Evolutionary conservation across 1,284 basidiomycete genomes (phyloP).

Genomic region (Chalciporus piperatoides): DNA sequence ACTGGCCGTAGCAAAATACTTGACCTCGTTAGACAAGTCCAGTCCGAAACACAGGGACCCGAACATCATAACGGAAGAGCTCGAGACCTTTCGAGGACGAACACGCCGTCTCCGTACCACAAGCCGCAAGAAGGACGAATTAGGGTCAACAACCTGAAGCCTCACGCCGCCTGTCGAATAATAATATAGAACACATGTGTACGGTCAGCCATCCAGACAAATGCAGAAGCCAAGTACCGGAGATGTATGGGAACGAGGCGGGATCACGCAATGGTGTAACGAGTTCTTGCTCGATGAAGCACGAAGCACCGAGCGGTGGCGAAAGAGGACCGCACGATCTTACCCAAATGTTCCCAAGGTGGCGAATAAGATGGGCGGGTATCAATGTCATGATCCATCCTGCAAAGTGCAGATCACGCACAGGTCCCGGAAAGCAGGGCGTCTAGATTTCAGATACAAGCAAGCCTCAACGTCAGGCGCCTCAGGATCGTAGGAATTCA

Average conservation of each 20-base stretch:
- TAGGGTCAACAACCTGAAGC: not conserved
- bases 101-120: constrained; percentile 7
- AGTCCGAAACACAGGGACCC: not conserved
- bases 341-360: constrained; percentile 2
- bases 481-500: constrained; percentile 5
- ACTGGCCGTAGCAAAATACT: not conserved
- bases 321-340: constrained; percentile 3
- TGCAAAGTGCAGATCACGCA: constrained; percentile 22
- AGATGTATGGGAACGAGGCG: constrained; percentile 8
- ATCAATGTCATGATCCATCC: constrained; percentile 17
- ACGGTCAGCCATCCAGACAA: not conserved
- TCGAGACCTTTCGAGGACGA: not conserved
- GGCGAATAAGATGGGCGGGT: constrained; percentile 6
- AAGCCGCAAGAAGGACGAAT: not conserved
- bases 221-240: constrained; percentile 3
- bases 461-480: not conserved
- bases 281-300: not conserved
- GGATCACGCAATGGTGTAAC: constrained; percentile 7
- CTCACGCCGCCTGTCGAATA: constrained; percentile 1
- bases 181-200: not conserved
- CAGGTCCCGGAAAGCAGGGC: not conserved
- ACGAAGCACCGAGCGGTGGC: not conserved
- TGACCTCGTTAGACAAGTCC: not conserved
- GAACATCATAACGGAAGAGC: not conserved
- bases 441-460: not conserved